Percentiles rank a stretch among this genome's conserved stretches.
Evolutionary conservation across 192 early-diverging fungal genomes (phyloP).

Genomic region (Gryganskiella cystojenkinii): DNA sequence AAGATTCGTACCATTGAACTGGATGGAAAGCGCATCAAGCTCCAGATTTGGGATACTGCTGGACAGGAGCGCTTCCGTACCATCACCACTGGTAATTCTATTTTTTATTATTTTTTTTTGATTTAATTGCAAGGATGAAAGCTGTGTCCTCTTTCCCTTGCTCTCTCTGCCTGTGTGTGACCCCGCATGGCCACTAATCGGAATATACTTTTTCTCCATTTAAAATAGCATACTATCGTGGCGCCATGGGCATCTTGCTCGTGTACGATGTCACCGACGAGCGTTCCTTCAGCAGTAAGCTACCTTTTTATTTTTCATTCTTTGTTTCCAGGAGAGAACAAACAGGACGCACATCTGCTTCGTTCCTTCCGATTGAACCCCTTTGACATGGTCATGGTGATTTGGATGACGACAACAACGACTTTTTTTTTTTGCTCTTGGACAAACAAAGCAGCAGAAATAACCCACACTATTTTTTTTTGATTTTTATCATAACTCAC

Average conservation of each 20-base stretch:
- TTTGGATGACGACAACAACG: not conserved
- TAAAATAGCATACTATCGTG: constrained; percentile 95
- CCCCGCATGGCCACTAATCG: not conserved
- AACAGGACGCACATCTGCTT: no score
- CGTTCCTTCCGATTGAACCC: not conserved
- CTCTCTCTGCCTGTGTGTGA: not conserved
- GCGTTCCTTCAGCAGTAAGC: constrained; percentile 95
- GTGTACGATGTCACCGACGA: constrained; percentile 99
- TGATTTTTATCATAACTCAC: no score
- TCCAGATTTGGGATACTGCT: constrained; percentile 99
- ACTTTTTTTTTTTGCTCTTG: not conserved
- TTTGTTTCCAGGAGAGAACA: no score
- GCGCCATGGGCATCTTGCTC: constrained; percentile 98
- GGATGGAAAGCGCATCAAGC: constrained; percentile 98
- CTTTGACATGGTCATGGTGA: not conserved
- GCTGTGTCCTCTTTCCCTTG: not conserved
- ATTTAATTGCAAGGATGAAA: not conserved
- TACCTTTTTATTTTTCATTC: no score
- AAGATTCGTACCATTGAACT: constrained; percentile 99
- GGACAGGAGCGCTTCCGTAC: constrained; percentile 99
- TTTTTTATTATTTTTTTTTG: not conserved
- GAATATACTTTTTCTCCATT: not conserved
- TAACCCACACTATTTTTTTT: not conserved
- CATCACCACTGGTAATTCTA: constrained; percentile 88
- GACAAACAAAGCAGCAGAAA: not conserved